Evolutionary conservation across 805 yeast genomes (phyloP), one percentile per base, ranked within the genome.

Genomic region (Scheffersomyces spartinae): DNA sequence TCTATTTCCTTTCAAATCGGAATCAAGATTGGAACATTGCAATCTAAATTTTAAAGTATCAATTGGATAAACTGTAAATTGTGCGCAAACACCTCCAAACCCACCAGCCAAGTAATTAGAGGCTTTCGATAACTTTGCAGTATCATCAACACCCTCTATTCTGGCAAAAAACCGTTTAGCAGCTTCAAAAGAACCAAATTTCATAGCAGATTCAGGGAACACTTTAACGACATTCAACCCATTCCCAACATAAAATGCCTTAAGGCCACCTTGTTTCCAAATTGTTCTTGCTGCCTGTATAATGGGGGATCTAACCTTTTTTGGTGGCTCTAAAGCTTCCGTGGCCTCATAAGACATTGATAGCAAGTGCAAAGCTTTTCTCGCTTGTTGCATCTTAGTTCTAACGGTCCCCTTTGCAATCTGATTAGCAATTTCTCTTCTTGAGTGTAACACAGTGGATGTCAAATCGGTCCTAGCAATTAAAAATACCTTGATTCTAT

Each of bases 131-230:
- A 88, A 54, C 22, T 81, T 69, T 1, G 77, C 51, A 2, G 77
- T 67, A 43, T 79, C 86, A 8, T 64, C 63, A 5, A 73, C 74
- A 9, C 94, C 94, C 51, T 84, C 95, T 6, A 86, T 31, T 15
- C 57, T 47, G 12, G 94, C 77, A 43, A 91, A 58, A 15, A 77
- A 43, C 29, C 80, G 62, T 43, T 91, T 91, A 0, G 86, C 76
- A 4, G 84, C 68, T 49, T 88, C 98, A 49, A 91, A 88, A 4
- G 94, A 74, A 3, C 98, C 97, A 52, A 91, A 88, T 47, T 91
- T 91, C 71, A 88, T 88, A 2, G 97, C 96, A 18, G 94, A 79
- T 49, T 88, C 98, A 0, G 98, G 98, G 45, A 91, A 83, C 12
- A 88, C 95, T 47, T 88, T 88, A 28, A 86, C 42, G n/a, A 81